A percentile compares a stretch with the other conserved stretches of the same genome.
Evolutionary conservation across 345 rosid genomes (phyloP).

Genomic region (Draba incana): DNA sequence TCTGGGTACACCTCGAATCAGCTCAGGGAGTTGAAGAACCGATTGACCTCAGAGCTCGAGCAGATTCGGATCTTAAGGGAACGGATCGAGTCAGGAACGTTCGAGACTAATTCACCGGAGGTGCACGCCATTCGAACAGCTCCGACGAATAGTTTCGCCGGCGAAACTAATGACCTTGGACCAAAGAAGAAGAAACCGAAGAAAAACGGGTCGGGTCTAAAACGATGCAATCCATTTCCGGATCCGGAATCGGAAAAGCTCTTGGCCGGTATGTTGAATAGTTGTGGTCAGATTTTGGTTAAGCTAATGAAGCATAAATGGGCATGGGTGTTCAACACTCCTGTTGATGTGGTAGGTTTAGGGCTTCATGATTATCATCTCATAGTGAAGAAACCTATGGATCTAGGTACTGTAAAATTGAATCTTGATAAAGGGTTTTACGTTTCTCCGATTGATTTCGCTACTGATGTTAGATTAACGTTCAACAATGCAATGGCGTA

Average conservation of each 20-base stretch:
- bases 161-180: constrained; percentile 33
- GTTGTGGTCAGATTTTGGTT: constrained; percentile 59
- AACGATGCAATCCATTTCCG: constrained; percentile 43
- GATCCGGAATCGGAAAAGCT: constrained; percentile 20
- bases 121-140: constrained; percentile 42
- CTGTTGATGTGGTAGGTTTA: constrained; percentile 66
- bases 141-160: constrained; percentile 43
- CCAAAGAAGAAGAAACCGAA: constrained; percentile 49
- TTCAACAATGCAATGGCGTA: constrained; percentile 73
- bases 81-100: constrained; percentile 53
- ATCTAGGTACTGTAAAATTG: constrained; percentile 71
- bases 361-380: constrained; percentile 65
- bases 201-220: constrained; percentile 50
- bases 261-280: constrained; percentile 42
- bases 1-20: constrained; percentile 55
- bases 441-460: constrained; percentile 60
- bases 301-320: constrained; percentile 74
- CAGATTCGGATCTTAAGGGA: constrained; percentile 59
- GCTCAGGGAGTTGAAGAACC: constrained; percentile 60
- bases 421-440: constrained; percentile 55
- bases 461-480: constrained; percentile 68
- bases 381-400: constrained; percentile 74
- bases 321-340: constrained; percentile 64
- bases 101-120: constrained; percentile 30
- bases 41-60: constrained; percentile 57